Base-by-base conservation (phyloP, 2,329 filamentous ascomycete genomes). In the Talaromyces sp. region DNA sequence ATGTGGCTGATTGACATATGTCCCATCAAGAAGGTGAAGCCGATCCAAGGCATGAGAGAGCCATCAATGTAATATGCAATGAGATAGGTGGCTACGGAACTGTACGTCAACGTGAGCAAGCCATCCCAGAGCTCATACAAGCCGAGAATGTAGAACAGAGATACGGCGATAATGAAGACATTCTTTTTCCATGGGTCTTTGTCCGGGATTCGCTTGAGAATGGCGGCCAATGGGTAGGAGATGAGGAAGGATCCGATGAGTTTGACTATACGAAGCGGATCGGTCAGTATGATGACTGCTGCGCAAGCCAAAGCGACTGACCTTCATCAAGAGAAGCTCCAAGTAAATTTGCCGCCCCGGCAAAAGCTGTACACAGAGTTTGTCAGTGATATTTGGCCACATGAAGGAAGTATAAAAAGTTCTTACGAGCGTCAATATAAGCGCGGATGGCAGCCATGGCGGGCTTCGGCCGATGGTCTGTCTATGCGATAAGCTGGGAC, bases 21-120 rank as follows among this genome's bases (percentile, higher is more conserved):
- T 63, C 89, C 89, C 94, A 99, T 98, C 65, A 97, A 82, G 74
- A 96, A 97, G 59, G 92, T 83, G 77, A 99, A 99, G 66, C 88
- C 93, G 59, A 97, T 84, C 95, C 95, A 99, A 81, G 95, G 95
- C 95, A 99, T 99, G 75, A 94, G 91, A 0, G 92, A 92, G 22
- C 92, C 93, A 69, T 92, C 86, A 52, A 98, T 82, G 75, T 88
- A 93, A 70, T 90, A 87, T 61, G 94, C 90, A 70, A 99, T 95
- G 68, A 85, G 82, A 75, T 97, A 99, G 60, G 91, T 87, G 59
- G 88, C 93, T 19, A 84, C 86, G 0, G 94, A 88, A 74, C 91
- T 93, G 74, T 96, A 88, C 65, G 90, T 76, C 45, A 99, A 81
- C 2, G 93, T 97, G 45, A 86, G 85, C 14, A 96, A 79, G 64